Evolutionary conservation across 2,329 filamentous ascomycete species (phyloP).

Genomic region (Xylaria hypoxylon): DNA sequence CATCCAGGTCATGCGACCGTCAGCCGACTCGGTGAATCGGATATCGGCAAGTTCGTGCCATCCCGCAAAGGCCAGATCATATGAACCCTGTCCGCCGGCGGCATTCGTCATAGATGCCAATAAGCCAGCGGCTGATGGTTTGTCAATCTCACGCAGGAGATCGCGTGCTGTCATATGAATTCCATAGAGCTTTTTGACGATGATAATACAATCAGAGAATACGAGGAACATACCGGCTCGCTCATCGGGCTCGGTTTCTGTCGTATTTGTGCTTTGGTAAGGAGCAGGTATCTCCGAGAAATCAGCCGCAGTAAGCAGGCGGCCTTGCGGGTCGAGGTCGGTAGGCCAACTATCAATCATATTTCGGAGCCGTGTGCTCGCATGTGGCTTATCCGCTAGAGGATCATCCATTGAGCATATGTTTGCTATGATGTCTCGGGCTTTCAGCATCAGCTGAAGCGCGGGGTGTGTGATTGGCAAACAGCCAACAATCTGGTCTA

Average conservation of each 20-base stretch:
- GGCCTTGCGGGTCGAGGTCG: conserved; percentile 77
- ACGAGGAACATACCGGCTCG: conserved; percentile 80
- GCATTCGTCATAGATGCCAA: conserved; percentile 73
- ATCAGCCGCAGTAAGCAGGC: conserved; percentile 84
- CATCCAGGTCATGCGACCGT: conserved; percentile 75
- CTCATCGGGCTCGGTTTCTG: conserved; percentile 57
- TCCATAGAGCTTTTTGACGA: conserved; percentile 77
- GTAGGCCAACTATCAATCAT: conserved; percentile 82
- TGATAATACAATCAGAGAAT: conserved; percentile 83
- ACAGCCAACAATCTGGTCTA: conserved; percentile 91
- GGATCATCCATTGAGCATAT: conserved; percentile 92
- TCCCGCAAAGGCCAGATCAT: conserved; percentile 80
- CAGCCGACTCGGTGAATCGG: conserved; percentile 77
- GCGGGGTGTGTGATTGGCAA: conserved; percentile 89
- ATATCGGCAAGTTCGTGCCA: conserved; percentile 77
- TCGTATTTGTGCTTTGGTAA: conserved; percentile 63
- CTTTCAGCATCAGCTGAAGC: conserved; percentile 83
- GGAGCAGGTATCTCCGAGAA: conserved; percentile 81
- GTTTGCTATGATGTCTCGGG: conserved; percentile 92
- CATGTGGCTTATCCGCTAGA: conserved; percentile 75
- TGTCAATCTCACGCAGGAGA: conserved; percentile 86
- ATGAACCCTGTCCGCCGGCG: conserved; percentile 69
- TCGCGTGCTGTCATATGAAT: conserved; percentile 77
- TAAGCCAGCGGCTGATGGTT: conserved; percentile 73
- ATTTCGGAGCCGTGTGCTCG: conserved; percentile 78